Base-by-base conservation (phyloP, 2,329 filamentous ascomycete genomes). In the Aspergillus glaucus region DNA sequence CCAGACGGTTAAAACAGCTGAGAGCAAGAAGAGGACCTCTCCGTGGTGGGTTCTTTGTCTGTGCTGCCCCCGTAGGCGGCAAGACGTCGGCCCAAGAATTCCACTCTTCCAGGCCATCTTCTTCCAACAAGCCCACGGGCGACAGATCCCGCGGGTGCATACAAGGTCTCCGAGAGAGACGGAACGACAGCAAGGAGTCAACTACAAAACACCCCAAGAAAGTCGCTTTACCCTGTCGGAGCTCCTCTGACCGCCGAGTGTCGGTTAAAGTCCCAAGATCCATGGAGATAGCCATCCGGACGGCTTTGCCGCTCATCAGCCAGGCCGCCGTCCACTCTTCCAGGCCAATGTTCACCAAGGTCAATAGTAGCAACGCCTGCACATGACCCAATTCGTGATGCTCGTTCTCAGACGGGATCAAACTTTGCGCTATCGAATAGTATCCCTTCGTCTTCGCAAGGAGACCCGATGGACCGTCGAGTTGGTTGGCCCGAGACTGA, bases 41-140 rank as follows among this genome's bases (percentile, higher is more conserved):
- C 4, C 58, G 62, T 9, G 66, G 66, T 5, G 61, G 47, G 48
- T 59, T 63, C 22, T 59, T 62, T 4, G 53, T 55, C 24, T 61
- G 56, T n/a, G 54, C 44, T 46, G 55, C 56, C n/a, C 59, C 64
- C 22, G 44, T 65, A 30, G 54, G 66, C 56, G 58, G 68, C 55
- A 70, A 49, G 10, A 69, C 63, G 40, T 82, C 79, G 4, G 73
- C 72, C 86, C 86, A 89, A 0, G 82, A 81, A 52, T 86, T 82
- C 85, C 85, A 88, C 66, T 88, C 85, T 58, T 88, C 86, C 14
- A 85, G 67, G 1, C 83, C 83, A 55, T 86, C 82, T 62, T 87
- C 84, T 36, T 81, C 74, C 5, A 86, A 66, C 3, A 72, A 64
- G 8, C 76, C 75, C n/a, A 75, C 62, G 22, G 67, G 61, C 19